Conservation (phyloP, 2,329 filamentous ascomycete genomes). For the Colletotrichum somersetense region DNA sequence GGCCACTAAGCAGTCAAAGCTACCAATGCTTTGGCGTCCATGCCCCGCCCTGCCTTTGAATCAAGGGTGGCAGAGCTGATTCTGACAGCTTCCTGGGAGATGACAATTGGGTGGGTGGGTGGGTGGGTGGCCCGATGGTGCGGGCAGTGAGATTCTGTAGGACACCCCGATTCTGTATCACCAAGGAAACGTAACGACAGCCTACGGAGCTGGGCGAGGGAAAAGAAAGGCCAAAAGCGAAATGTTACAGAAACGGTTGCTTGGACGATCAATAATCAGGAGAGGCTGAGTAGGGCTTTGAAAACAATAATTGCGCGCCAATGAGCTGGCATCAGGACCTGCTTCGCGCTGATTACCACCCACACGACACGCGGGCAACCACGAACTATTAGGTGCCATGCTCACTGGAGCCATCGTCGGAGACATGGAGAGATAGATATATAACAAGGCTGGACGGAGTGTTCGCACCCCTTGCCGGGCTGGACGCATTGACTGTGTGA, state of each 20-base stretch:
- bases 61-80: background rate
- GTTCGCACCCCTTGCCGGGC: conserved; percentile 3
- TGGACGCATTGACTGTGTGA: background rate
- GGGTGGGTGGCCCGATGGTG: conserved; percentile 21
- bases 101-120: conserved; percentile 9
- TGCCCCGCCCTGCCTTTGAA: background rate
- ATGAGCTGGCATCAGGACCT: conserved; percentile 40
- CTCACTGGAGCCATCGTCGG: conserved; percentile 7
- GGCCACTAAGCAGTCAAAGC: conserved; percentile 31
- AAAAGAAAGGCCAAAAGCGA: conserved; percentile 34
- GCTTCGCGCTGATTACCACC: conserved; percentile 39
- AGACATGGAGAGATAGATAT: background rate
- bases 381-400: conserved; percentile 29
- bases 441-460: background rate
- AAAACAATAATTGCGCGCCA: conserved; percentile 35
- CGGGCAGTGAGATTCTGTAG: conserved; percentile 32
- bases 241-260: conserved; percentile 38
- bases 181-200: conserved; percentile 6
- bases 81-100: conserved; percentile 24
- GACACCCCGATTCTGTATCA: conserved; percentile 33
- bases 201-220: background rate
- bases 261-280: conserved; percentile 34
- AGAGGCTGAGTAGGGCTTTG: conserved; percentile 16
- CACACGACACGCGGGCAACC: conserved; percentile 33
- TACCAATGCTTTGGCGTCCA: background rate